Conservation (phyloP, 2,329 filamentous ascomycete genomes). For the Exophiala calicioides region DNA sequence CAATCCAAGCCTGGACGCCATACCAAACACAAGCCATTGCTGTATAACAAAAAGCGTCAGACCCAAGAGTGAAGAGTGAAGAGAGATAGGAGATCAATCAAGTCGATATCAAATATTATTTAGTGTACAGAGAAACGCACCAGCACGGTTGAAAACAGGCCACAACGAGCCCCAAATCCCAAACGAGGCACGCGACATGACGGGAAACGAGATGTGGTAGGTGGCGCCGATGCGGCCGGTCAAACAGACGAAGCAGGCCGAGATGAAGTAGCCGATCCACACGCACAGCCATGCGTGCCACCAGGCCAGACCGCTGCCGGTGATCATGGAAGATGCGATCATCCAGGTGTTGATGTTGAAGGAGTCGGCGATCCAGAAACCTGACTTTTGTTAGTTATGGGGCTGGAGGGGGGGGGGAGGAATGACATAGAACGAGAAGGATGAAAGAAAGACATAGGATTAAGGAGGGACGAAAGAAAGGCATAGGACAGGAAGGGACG, state of each 20-base stretch:
- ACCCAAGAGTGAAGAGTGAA: too few species aligned
- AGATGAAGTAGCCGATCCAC: slow-evolving; percentile 44
- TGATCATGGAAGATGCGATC: slow-evolving; percentile 39
- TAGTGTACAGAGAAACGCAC: too few species aligned
- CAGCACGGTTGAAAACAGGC: slow-evolving; percentile 87
- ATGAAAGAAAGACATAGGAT: too few species aligned
- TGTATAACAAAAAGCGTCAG: too few species aligned
- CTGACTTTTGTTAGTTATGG: slow-evolving; percentile 64
- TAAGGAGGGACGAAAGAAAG: too few species aligned
- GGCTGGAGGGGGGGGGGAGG: slow-evolving; percentile 70
- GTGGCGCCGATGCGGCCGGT: slow-evolving; percentile 43
- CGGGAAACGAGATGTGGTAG: slow-evolving; percentile 49
- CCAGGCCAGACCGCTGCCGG: slow-evolving; percentile 44
- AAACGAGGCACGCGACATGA: slow-evolving; percentile 39
- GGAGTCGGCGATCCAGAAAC: slow-evolving; percentile 51
- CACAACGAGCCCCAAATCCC: slow-evolving; percentile 63
- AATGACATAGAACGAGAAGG: too few species aligned
- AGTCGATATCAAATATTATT: too few species aligned
- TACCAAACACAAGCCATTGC: slow-evolving; percentile 57
- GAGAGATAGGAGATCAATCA: slow-evolving; percentile 54
- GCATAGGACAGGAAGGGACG: too few species aligned
- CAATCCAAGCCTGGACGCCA: slow-evolving; percentile 41
- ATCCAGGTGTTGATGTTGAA: slow-evolving; percentile 43
- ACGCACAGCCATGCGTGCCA: slow-evolving; percentile 46
- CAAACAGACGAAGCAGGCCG: slow-evolving; percentile 38